phyloP scores from a whole-genome alignment of 78 protist species.

The Dictyostelium discoideum region DNA sequence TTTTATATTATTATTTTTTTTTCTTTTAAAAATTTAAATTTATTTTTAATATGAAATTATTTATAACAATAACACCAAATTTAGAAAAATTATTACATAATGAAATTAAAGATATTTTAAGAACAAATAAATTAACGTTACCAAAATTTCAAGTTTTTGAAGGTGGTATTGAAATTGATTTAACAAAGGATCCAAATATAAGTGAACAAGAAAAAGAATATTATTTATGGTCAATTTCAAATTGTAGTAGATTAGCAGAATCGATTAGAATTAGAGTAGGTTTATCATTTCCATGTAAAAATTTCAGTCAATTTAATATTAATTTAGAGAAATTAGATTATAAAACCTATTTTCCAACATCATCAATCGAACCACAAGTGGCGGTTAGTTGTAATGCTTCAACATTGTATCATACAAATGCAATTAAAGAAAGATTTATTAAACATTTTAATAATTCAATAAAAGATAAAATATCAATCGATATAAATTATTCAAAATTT shows the following conservation, averaged over 20 bases:
- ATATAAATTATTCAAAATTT: not conserved
- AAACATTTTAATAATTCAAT: constrained; percentile 12
- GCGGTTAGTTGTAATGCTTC: not conserved
- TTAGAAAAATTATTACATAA: not conserved
- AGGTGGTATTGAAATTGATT: not conserved
- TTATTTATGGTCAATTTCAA: constrained; percentile 49
- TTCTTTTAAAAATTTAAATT: not conserved
- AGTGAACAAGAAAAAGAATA: not conserved
- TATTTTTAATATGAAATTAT: not conserved
- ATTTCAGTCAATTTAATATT: constrained; percentile 4
- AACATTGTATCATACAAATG: constrained; percentile 34
- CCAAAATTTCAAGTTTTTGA: not conserved
- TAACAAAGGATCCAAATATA: not conserved
- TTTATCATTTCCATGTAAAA: not conserved
- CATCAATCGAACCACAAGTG: not conserved
- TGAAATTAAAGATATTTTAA: constrained; percentile 1
- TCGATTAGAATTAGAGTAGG: constrained; percentile 45
- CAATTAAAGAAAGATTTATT: constrained; percentile 43
- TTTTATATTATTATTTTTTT: not conserved
- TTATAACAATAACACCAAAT: not conserved
- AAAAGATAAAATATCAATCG: not conserved
- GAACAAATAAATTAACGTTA: not conserved
- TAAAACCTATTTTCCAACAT: not conserved
- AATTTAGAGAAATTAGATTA: not conserved
- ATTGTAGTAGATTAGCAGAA: constrained; percentile 54